Percentiles rank a stretch among this genome's conserved stretches.
Evolutionary conservation across 345 rosid species (phyloP).

Genomic region (Syzygium oleosum): DNA sequence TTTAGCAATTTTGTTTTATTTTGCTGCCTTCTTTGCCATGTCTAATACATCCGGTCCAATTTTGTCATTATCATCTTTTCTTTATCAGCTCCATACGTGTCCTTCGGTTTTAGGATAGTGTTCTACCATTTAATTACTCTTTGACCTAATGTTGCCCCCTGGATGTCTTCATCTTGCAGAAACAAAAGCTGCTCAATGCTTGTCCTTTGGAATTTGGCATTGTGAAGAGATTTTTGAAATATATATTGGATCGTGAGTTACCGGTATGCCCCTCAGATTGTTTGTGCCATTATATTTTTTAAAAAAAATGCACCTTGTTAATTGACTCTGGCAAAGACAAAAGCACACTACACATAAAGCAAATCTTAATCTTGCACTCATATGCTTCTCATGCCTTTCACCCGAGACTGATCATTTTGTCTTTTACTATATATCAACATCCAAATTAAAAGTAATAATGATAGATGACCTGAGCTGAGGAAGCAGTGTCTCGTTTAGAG

Average conservation of each 20-base stretch:
- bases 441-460: no score
- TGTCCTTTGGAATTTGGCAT: constrained; percentile 64
- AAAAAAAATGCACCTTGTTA: no score
- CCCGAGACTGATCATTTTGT: no score
- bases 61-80: background rate
- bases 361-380: no score
- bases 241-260: constrained; percentile 59
- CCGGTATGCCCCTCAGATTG: no score
- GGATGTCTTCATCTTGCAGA: constrained; percentile 35
- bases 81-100: background rate
- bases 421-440: no score
- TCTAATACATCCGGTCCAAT: background rate
- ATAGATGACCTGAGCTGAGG: no score
- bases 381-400: no score
- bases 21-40: background rate
- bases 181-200: constrained; percentile 58
- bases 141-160: background rate
- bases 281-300: no score
- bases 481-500: no score
- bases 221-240: constrained; percentile 90
- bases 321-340: no score
- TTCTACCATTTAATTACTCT: background rate
- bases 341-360: no score
- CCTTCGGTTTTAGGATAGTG: background rate
- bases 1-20: background rate